phyloP scores from a whole-genome alignment of 306 rosid genomes.

The Hippophae gyantsensis region DNA sequence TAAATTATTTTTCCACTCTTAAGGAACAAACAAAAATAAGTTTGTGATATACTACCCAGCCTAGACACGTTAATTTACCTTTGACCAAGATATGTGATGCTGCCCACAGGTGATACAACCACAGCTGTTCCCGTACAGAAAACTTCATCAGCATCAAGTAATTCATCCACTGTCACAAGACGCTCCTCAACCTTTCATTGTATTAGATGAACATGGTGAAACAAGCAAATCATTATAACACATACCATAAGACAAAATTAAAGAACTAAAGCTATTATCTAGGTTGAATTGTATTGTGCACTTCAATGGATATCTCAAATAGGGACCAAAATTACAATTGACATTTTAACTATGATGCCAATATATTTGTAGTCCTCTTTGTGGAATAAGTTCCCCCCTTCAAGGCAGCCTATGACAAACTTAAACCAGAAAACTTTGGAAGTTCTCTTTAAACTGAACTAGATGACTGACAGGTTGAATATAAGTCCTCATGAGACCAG shows the following conservation, averaged over 20 bases:
- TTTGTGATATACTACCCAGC: not conserved
- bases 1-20: not conserved
- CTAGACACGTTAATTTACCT: slow-evolving; percentile 33
- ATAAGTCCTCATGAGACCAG: not conserved
- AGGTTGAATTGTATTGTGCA: no score
- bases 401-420: not conserved
- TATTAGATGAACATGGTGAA: slow-evolving; percentile 6
- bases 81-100: slow-evolving; percentile 64
- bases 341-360: no score
- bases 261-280: not conserved
- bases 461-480: not conserved
- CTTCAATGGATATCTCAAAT: no score
- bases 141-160: slow-evolving; percentile 89
- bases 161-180: slow-evolving; percentile 68
- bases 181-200: slow-evolving; percentile 88
- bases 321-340: no score
- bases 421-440: not conserved
- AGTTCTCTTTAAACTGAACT: not conserved
- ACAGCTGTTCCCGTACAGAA: slow-evolving; percentile 97
- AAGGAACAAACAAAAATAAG: slow-evolving; percentile 13
- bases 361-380: no score
- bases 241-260: not conserved
- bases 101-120: slow-evolving; percentile 95
- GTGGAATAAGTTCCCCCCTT: no score
- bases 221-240: not conserved